Conservation (phyloP, 78 protist species). For the Polysphondylium violaceum region DNA sequence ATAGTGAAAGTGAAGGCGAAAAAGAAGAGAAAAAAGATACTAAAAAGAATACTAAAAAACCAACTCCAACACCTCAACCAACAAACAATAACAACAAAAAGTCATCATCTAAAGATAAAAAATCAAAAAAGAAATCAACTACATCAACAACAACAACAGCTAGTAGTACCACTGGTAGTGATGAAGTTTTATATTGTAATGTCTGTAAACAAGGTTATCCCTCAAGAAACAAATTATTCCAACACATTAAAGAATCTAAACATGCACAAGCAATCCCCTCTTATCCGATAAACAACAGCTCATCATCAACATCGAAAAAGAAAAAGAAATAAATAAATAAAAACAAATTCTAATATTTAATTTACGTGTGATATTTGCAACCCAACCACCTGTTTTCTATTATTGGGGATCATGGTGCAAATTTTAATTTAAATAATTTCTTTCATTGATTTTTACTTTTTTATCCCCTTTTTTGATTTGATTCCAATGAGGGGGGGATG, state of each 20-base stretch:
- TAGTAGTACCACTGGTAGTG: background rate
- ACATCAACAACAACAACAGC: background rate
- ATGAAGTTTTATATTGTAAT: slow-evolving; percentile 21
- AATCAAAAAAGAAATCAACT: background rate
- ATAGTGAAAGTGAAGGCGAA: background rate
- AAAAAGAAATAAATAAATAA: slow-evolving; percentile 14
- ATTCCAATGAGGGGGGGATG: too few relatives aligned
- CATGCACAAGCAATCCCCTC: slow-evolving; percentile 75
- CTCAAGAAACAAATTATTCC: slow-evolving; percentile 63
- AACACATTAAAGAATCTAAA: slow-evolving; percentile 77
- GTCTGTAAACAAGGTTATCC: slow-evolving; percentile 64
- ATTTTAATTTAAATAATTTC: too few relatives aligned
- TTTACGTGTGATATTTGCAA: too few relatives aligned
- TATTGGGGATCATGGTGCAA: too few relatives aligned
- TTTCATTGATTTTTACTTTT: too few relatives aligned
- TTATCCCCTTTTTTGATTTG: too few relatives aligned
- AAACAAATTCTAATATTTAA: background rate
- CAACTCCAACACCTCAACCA: background rate
- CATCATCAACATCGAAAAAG: background rate
- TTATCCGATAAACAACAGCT: too few relatives aligned
- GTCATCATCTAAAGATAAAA: background rate
- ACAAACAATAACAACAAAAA: background rate
- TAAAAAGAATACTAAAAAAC: background rate
- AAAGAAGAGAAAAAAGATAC: background rate
- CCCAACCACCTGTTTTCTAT: too few relatives aligned